phyloP scores from a whole-genome alignment of 2,329 filamentous ascomycete genomes.

The Fusarium domesticum region DNA sequence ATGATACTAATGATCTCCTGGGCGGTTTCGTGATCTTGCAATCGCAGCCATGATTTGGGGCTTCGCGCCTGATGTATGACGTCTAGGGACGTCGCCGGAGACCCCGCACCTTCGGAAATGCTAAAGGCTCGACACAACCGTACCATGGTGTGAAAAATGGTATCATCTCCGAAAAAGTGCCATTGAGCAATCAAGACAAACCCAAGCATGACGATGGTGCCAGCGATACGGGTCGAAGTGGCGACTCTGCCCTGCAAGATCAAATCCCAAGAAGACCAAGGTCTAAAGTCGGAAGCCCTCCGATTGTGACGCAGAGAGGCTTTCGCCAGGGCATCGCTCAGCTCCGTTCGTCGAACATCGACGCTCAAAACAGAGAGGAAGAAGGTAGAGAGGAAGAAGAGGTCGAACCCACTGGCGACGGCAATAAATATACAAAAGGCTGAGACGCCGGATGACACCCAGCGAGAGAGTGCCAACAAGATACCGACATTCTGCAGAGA shows the following conservation, averaged over 20 bases:
- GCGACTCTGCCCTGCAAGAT: constrained; percentile 63
- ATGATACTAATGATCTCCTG: constrained; percentile 73
- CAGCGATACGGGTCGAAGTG: constrained; percentile 70
- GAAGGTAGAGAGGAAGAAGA: constrained; percentile 75
- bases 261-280: constrained; percentile 51
- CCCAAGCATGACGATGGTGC: constrained; percentile 68
- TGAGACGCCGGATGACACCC: constrained; percentile 67
- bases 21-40: constrained; percentile 77
- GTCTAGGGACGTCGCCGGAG: constrained; percentile 41
- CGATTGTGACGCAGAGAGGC: constrained; percentile 44
- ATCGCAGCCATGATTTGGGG: constrained; percentile 71
- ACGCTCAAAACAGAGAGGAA: constrained; percentile 77
- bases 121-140: constrained; percentile 23
- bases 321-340: constrained; percentile 67
- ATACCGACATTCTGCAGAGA: constrained; percentile 67
- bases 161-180: constrained; percentile 69
- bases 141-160: constrained; percentile 34
- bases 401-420: constrained; percentile 72
- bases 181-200: constrained; percentile 73
- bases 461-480: constrained; percentile 60
- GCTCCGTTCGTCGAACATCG: constrained; percentile 72
- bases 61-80: constrained; percentile 71
- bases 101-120: constrained; percentile 26
- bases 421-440: constrained; percentile 75
- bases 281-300: constrained; percentile 22